Evolutionary conservation across 1,139 yeast genomes (phyloP).

Genomic region (Scheffersomyces lignicola): DNA sequence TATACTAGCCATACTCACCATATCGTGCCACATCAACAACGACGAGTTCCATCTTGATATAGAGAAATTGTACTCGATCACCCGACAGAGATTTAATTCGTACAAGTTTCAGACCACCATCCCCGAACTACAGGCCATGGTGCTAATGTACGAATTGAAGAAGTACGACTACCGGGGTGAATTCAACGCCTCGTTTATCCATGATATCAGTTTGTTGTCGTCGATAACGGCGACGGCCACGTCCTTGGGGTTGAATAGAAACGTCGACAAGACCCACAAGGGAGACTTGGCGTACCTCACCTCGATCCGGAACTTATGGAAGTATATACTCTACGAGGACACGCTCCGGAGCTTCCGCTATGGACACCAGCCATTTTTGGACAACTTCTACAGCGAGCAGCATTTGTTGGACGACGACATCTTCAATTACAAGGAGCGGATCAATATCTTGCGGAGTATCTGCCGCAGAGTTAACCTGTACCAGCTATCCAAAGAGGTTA

Average conservation of each 20-base stretch:
- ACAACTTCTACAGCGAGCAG: constrained; percentile 3
- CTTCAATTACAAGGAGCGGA: constrained; percentile 1
- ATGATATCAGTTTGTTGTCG: constrained; percentile 3
- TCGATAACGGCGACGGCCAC: constrained; percentile 2
- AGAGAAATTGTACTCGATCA: background rate
- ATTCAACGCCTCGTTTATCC: constrained; percentile 2
- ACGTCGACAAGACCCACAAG: constrained; percentile 4
- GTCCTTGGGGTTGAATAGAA: constrained; percentile 6
- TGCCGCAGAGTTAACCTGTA: background rate
- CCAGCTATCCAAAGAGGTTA: background rate
- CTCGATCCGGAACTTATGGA: constrained; percentile 4
- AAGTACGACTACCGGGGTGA: constrained; percentile 4
- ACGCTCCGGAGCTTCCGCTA: constrained; percentile 4
- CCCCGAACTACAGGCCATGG: constrained; percentile 4
- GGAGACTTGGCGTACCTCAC: background rate
- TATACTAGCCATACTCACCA: background rate
- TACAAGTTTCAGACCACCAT: constrained; percentile 1
- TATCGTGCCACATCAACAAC: background rate
- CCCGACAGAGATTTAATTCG: background rate
- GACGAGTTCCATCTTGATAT: background rate
- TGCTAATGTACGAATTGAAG: constrained; percentile 4
- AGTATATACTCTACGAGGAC: constrained; percentile 6
- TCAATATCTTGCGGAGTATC: background rate
- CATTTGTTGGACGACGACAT: background rate
- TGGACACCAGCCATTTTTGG: constrained; percentile 4